phyloP scores from a whole-genome alignment of 2,329 filamentous ascomycete genomes.

The Calcarisporium arbuscula region DNA sequence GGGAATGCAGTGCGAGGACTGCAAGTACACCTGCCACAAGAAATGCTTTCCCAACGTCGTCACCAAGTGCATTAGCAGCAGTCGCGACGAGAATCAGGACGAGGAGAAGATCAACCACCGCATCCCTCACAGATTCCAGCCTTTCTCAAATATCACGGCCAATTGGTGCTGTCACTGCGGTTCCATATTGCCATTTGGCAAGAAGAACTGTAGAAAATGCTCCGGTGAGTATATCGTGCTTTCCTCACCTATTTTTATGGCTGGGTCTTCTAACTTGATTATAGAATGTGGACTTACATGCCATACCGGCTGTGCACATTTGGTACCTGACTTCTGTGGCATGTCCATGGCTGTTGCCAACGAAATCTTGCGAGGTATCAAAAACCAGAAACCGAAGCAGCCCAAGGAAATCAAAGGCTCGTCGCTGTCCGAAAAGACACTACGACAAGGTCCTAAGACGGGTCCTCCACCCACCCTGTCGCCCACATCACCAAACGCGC shows the following conservation, averaged over 20 bases:
- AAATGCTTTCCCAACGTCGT: slow-evolving; percentile 97
- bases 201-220: slow-evolving; percentile 92
- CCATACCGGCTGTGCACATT: slow-evolving; percentile 84
- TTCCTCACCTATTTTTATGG: not conserved
- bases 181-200: slow-evolving; percentile 88
- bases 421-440: slow-evolving; percentile 58
- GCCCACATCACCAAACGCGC: slow-evolving; percentile 22
- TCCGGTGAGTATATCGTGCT: slow-evolving; percentile 50
- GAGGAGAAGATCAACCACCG: slow-evolving; percentile 99
- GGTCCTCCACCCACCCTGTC: slow-evolving; percentile 14
- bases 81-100: slow-evolving; percentile 94
- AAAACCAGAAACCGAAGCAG: slow-evolving; percentile 66
- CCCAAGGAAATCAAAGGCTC: slow-evolving; percentile 49
- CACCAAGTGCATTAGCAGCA: slow-evolving; percentile 99
- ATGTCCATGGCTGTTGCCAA: slow-evolving; percentile 99
- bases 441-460: slow-evolving; percentile 48
- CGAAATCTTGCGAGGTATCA: slow-evolving; percentile 82
- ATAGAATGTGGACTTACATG: slow-evolving; percentile 86
- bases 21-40: slow-evolving; percentile 98
- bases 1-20: slow-evolving; percentile 98
- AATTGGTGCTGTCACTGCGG: slow-evolving; percentile 99
- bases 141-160: slow-evolving; percentile 95
- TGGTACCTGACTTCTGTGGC: slow-evolving; percentile 97
- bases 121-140: slow-evolving; percentile 93
- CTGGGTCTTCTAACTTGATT: slow-evolving; percentile 5